Evolutionary conservation across 1,284 basidiomycete species (phyloP).

Genomic region (Leccinum subatratum): DNA sequence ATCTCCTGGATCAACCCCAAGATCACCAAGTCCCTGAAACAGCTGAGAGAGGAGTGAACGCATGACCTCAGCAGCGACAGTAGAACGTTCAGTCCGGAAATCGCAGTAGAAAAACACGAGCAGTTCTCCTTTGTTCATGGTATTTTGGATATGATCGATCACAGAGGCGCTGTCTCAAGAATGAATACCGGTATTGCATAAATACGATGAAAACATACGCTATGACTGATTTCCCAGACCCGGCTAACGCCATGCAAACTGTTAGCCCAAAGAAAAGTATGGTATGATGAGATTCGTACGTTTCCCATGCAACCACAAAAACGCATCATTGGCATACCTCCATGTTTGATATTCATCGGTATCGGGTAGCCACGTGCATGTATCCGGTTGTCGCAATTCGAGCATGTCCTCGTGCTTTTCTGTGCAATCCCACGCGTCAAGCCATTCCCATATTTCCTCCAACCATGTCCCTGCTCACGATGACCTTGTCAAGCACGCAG

Average conservation of each 20-base stretch:
- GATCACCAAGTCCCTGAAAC: too few relatives aligned
- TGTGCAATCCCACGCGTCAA: too few relatives aligned
- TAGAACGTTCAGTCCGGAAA: too few relatives aligned
- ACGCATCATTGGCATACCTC: neutral
- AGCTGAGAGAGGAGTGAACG: neutral
- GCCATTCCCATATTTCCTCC: too few relatives aligned
- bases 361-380: too few relatives aligned
- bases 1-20: too few relatives aligned
- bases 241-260: neutral
- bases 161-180: neutral
- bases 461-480: too few relatives aligned
- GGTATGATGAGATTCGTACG: neutral
- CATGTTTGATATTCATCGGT: neutral
- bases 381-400: too few relatives aligned
- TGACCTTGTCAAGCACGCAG: neutral
- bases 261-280: neutral
- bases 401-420: neutral
- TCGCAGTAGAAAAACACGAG: too few relatives aligned
- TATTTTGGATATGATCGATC: neutral
- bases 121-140: too few relatives aligned
- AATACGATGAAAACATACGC: neutral
- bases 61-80: neutral
- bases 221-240: neutral
- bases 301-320: neutral
- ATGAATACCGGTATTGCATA: neutral